Conservation (phyloP, 2,329 filamentous ascomycete species). For the Ophiostoma himal-ulmi region DNA sequence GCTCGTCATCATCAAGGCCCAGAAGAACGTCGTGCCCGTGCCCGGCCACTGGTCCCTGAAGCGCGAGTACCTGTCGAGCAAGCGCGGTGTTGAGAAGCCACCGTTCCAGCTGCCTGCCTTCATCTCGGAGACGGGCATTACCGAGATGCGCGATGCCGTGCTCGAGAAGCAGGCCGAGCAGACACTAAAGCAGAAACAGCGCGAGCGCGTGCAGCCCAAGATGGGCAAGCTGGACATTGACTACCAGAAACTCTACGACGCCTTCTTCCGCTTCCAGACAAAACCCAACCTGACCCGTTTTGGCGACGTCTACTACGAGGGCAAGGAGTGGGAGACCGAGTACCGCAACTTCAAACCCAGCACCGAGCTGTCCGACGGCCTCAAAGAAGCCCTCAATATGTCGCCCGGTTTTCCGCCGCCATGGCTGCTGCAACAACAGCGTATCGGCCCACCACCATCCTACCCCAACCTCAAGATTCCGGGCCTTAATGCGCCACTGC, state of each 20-base stretch:
- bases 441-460: slow-evolving; percentile 85
- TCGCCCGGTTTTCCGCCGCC: slow-evolving; percentile 87
- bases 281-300: slow-evolving; percentile 92
- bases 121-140: slow-evolving; percentile 94
- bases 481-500: slow-evolving; percentile 87
- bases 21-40: slow-evolving; percentile 92
- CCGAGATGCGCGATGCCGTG: slow-evolving; percentile 95
- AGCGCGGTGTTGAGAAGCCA: slow-evolving; percentile 92
- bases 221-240: slow-evolving; percentile 98
- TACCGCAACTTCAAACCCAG: slow-evolving; percentile 84
- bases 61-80: slow-evolving; percentile 93
- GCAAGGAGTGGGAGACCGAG: slow-evolving; percentile 96
- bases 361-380: slow-evolving; percentile 77
- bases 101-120: slow-evolving; percentile 91
- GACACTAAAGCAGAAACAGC: slow-evolving; percentile 87
- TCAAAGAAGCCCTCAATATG: slow-evolving; percentile 91
- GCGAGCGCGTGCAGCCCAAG: slow-evolving; percentile 88
- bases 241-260: slow-evolving; percentile 96
- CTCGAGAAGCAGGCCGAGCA: slow-evolving; percentile 93
- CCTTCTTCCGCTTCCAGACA: slow-evolving; percentile 95
- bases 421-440: slow-evolving; percentile 96
- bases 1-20: slow-evolving; percentile 89
- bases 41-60: slow-evolving; percentile 93
- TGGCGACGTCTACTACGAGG: slow-evolving; percentile 98
- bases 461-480: slow-evolving; percentile 95